Base-by-base conservation (phyloP, 805 yeast genomes). In the Millerozyma miso region DNA sequence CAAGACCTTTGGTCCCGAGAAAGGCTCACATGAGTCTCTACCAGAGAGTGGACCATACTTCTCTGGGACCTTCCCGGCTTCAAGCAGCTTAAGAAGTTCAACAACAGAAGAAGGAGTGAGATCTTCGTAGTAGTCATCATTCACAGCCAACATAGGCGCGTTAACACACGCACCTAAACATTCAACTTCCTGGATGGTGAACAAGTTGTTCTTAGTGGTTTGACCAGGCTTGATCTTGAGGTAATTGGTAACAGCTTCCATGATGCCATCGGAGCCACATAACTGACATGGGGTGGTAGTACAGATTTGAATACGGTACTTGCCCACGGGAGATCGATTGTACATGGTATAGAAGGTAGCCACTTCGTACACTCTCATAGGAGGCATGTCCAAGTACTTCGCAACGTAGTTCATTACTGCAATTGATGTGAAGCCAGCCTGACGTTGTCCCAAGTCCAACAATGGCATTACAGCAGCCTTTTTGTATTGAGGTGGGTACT, bases 321-420 rank as follows among this genome's bases (percentile, higher is more conserved):
- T 85, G 46, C 95, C 95, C 77, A 88, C 81, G 39, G 95, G 95
- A 50, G 77, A 73, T 63, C 93, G 79, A 69, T 85, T 85, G 71
- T 82, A 87, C 96, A 87, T 88, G 53, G 96, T 87, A 69, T 87
- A 87, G 70, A 87, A 87, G 34, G 95, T 85, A 26, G 96, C 96
- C 50, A 87, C 96, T 63, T 87, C 95, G 64, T 87, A 87, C 23
- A 87, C 96, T 68, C 96, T 79, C 96, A 87, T 87, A 46, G 95
- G 95, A 23, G 96, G 96, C 82, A 88, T 84, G 56, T 85, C 91
- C 55, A 86, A 74, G 58, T 83, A 56, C 63, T 83, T 80, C 41
- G 95, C 96, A 39, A 87, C 95, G 60, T 88, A 84, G 71, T 87
- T 86, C 96, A 87, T 87, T 49, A 86, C 93, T 29, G 88, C 74